Conservation (phyloP, 1,284 basidiomycete genomes). For the Retiboletus flavoniger region DNA sequence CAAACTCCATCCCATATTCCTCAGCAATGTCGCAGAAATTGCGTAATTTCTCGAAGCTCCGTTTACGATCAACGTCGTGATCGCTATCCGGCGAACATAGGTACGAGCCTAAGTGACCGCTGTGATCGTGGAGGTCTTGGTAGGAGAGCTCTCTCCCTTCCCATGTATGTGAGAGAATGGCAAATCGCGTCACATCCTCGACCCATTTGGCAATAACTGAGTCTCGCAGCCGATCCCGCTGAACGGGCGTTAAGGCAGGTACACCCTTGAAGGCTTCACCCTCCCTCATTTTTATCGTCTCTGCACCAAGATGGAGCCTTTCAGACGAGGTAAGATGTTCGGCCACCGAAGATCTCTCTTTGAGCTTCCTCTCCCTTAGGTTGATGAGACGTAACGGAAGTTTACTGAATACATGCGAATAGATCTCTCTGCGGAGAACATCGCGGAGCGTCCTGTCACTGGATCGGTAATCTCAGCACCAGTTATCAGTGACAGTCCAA, state of each 20-base stretch:
- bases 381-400: conserved; percentile 3
- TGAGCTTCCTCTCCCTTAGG: neutral
- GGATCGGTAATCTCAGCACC: neutral
- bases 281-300: neutral
- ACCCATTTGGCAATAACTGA: neutral
- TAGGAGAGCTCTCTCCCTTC: neutral
- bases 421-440: neutral
- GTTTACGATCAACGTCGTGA: neutral
- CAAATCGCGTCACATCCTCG: neutral
- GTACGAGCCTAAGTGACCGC: neutral
- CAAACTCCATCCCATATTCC: neutral
- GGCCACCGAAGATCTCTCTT: neutral
- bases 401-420: conserved; percentile 4
- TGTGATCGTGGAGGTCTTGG: neutral
- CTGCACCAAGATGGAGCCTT: neutral
- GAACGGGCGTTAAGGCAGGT: neutral
- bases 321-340: neutral
- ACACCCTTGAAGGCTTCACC: neutral
- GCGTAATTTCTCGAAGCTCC: neutral
- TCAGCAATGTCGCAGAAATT: neutral
- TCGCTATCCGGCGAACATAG: neutral
- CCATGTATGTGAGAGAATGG: neutral
- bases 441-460: neutral
- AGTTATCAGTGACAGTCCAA: neutral
- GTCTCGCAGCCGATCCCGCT: neutral